A percentile compares a stretch with the other conserved stretches of the same genome.
phyloP scores from a whole-genome alignment of 139 green algal genomes.

The Microglena sp. region DNA sequence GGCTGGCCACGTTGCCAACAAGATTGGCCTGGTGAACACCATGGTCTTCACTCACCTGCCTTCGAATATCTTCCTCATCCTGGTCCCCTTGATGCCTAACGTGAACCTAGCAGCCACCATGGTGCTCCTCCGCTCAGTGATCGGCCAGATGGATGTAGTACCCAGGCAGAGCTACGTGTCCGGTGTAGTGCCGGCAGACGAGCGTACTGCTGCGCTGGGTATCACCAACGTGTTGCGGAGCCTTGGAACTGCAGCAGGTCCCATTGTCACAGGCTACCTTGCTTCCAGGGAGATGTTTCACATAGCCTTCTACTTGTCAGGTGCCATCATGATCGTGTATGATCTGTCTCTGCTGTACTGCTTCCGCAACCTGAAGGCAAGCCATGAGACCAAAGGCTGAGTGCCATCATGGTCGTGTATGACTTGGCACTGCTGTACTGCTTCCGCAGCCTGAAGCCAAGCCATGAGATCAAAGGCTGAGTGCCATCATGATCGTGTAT shows the following conservation, averaged over 20 bases:
- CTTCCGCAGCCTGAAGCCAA: neutral
- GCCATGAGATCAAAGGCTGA: neutral
- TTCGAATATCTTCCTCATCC: slow-evolving; percentile 21
- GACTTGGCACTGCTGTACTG: neutral
- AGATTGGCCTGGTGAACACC: slow-evolving; percentile 27
- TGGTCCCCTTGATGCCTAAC: slow-evolving; percentile 18
- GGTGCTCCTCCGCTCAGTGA: slow-evolving; percentile 15
- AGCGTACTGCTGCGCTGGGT: slow-evolving; percentile 30
- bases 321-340: slow-evolving; percentile 5
- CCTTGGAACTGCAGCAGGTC: slow-evolving; percentile 20
- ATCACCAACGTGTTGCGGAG: slow-evolving; percentile 27
- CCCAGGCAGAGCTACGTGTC: slow-evolving; percentile 19
- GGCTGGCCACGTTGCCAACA: slow-evolving; percentile 11
- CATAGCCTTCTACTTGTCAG: slow-evolving; percentile 13
- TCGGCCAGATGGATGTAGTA: slow-evolving; percentile 28
- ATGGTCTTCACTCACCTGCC: slow-evolving; percentile 30
- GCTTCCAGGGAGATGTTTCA: neutral
- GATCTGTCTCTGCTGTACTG: slow-evolving; percentile 3
- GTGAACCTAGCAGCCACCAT: slow-evolving; percentile 5
- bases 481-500: neutral
- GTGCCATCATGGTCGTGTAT: neutral
- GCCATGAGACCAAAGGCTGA: too few species aligned
- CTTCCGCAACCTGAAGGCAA: neutral
- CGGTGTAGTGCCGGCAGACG: slow-evolving; percentile 16
- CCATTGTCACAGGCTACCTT: slow-evolving; percentile 22